Evolutionary conservation across 805 yeast genomes (phyloP).

Genomic region (Maudiozyma barnettii): DNA sequence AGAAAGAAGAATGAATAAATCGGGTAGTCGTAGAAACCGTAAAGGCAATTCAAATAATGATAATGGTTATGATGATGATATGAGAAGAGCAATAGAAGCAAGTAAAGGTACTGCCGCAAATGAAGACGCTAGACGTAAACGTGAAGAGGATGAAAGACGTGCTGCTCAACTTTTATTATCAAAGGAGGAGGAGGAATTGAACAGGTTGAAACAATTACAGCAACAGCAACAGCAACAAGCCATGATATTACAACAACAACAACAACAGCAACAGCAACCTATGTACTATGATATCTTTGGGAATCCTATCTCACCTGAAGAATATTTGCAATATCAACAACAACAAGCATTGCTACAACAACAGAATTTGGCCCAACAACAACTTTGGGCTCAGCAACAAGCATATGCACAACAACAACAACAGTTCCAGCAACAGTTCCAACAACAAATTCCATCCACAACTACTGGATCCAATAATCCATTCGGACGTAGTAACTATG

Average conservation of each 20-base stretch:
- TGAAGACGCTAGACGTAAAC: slow-evolving; percentile 51
- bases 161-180: slow-evolving; percentile 21
- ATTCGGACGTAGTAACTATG: slow-evolving; percentile 37
- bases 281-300: slow-evolving; percentile 30
- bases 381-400: slow-evolving; percentile 21
- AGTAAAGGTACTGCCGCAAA: slow-evolving; percentile 76
- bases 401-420: slow-evolving; percentile 24
- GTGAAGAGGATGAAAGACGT: slow-evolving; percentile 18
- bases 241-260: slow-evolving; percentile 9
- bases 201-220: slow-evolving; percentile 20
- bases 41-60: slow-evolving; percentile 10
- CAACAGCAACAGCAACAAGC: slow-evolving; percentile 16
- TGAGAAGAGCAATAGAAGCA: slow-evolving; percentile 72
- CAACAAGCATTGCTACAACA: slow-evolving; percentile 26
- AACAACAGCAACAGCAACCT: slow-evolving; percentile 20
- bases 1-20: slow-evolving; percentile 44
- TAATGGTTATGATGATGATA: slow-evolving; percentile 66
- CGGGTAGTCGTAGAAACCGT: slow-evolving; percentile 10
- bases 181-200: slow-evolving; percentile 27
- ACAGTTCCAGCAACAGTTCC: not conserved
- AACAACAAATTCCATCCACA: not conserved
- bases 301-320: slow-evolving; percentile 30
- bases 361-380: slow-evolving; percentile 22
- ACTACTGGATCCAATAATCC: slow-evolving; percentile 70
- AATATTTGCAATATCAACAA: slow-evolving; percentile 27